Percentiles rank a stretch among this genome's conserved stretches.
phyloP scores from a whole-genome alignment of 768 basidiomycete species.

The Strobilomyces dryophilus region DNA sequence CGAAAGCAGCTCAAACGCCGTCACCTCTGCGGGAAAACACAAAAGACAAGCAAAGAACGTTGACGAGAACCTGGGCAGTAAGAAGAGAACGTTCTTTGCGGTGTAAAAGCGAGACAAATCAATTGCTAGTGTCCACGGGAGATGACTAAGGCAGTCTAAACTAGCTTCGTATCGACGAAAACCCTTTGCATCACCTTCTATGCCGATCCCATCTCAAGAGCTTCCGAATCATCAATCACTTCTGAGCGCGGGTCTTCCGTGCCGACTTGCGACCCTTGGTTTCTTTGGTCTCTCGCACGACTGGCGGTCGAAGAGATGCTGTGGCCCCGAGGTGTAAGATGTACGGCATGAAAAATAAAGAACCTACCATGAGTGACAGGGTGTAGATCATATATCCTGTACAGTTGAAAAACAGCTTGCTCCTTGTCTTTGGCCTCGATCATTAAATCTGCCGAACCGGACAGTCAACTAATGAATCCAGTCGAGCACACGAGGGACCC shows the following conservation, averaged over 20 bases:
- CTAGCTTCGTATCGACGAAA: neutral
- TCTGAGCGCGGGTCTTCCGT: constrained; percentile 25
- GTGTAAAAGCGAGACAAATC: neutral
- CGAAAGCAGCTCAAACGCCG: neutral
- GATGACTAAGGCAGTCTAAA: neutral
- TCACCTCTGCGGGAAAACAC: constrained; percentile 14
- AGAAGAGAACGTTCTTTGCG: neutral
- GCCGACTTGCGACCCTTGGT: constrained; percentile 43
- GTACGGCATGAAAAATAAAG: neutral
- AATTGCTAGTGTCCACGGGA: neutral
- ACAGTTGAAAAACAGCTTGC: constrained; percentile 85
- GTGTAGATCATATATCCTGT: constrained; percentile 69
- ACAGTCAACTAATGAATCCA: neutral
- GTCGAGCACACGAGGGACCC: constrained; percentile 10
- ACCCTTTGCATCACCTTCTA: neutral
- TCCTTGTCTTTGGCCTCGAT: constrained; percentile 94
- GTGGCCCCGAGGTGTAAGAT: neutral
- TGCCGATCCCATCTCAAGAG: constrained; percentile 2
- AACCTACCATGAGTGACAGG: constrained; percentile 56
- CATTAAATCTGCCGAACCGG: constrained; percentile 62
- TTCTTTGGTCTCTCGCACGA: constrained; percentile 34
- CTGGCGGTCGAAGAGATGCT: constrained; percentile 42
- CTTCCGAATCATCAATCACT: constrained; percentile 28
- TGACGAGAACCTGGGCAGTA: neutral
- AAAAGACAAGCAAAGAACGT: neutral